These are phyloP conservation scores for Helianthus tuberosus DNA, from an alignment of 129 eudicot species.

Conservation along the genomic window DNA sequence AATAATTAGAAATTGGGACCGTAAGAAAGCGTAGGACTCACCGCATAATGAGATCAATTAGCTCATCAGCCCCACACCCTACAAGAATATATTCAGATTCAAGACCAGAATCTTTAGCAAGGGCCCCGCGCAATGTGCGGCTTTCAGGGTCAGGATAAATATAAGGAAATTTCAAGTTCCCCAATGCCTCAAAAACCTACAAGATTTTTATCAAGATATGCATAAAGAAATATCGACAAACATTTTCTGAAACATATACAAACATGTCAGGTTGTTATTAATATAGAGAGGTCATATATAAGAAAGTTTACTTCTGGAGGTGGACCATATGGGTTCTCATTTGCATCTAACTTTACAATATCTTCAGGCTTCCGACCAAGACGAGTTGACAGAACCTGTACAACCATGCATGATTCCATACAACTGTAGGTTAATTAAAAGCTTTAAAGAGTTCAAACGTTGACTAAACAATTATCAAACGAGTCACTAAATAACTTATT, in stretches of 20 bases:
- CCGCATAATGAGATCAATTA: constrained; percentile 99
- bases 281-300: constrained; percentile 1
- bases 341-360: constrained; percentile 89
- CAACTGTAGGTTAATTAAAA: background rate
- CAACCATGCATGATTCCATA: too few species aligned
- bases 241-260: background rate
- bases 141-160: constrained; percentile 99
- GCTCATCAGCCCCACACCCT: constrained; percentile 90
- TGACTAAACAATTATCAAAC: background rate
- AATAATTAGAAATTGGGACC: background rate
- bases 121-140: constrained; percentile 91
- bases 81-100: constrained; percentile 87
- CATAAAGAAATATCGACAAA: background rate
- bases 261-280: background rate
- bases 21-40: constrained; percentile 30
- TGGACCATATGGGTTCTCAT: constrained; percentile 99
- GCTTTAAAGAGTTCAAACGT: background rate
- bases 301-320: constrained; percentile 80
- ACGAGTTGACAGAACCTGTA: constrained; percentile 89
- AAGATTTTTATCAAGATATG: background rate
- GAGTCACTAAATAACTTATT: background rate
- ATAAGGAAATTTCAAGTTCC: constrained; percentile 81
- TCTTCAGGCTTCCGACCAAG: constrained; percentile 99
- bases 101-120: constrained; percentile 90
- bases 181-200: constrained; percentile 93